Evolutionary conservation across 1,284 basidiomycete genomes (phyloP), one percentile per base, ranked within the genome.

Genomic region (Ceratorhiza oryzae-sativae): DNA sequence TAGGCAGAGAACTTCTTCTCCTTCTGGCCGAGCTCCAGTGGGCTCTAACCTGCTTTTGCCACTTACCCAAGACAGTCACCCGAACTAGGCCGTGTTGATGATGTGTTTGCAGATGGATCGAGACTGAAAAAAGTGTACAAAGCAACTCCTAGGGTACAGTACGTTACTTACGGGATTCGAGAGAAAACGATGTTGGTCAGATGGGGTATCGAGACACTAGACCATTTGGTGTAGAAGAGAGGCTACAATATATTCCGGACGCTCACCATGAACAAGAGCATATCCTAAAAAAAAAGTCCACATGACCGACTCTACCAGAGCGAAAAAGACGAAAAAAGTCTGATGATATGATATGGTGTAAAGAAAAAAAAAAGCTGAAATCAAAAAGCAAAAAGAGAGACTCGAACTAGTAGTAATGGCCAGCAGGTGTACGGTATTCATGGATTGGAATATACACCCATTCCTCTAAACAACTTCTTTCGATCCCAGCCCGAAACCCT

Each of bases 371-470:
- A 34, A 53, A 18, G n/a, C 10, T 49, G 34, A 49, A 32, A 41
- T 9, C 23, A 34, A 34, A 53, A 53, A 15, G 20, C 32, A 41
- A n/a, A 45, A 42, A 41, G 49, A 53, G 62, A 32, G 36, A 48
- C 34, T 49, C 25, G 45, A 46, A 63, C 20, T 48, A 46, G 42
- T 53, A 65, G 32, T 63, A 42, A 32, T 53, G 48, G 48, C 46
- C 48, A 48, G 62, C 32, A 39, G 62, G 62, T 65, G 61, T 63
- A 65, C 48, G 62, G 48, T 65, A 65, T 51, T 51, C 62, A 53
- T 65, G 6, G 36, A 48, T 51, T 46, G 27, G 34, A 53, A 65
- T 51, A 53, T 65, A 65, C 62, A 65, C 46, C 62, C n/a, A 15
- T 39, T 56, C 34, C 8, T 39, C 55, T 34, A 53, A 39, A 49